Evolutionary conservation across 768 basidiomycete genomes (phyloP).

Genomic region (Phaffia australis): DNA sequence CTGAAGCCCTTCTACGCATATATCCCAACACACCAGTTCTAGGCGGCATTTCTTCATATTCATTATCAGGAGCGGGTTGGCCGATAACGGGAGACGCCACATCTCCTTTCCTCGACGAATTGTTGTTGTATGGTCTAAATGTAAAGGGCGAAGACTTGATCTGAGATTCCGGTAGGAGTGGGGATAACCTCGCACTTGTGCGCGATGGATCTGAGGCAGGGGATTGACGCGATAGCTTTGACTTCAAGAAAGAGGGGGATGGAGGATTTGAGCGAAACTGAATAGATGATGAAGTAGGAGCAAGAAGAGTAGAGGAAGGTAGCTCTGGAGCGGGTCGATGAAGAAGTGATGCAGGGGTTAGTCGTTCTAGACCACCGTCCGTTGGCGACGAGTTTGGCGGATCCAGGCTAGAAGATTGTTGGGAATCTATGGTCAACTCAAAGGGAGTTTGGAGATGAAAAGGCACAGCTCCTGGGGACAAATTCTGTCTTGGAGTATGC

Average conservation of each 20-base stretch:
- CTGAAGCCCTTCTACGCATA: neutral
- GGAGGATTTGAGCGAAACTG: neutral
- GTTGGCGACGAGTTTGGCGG: too few species aligned
- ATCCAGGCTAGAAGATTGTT: too few species aligned
- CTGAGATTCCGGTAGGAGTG: neutral
- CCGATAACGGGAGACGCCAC: constrained; percentile 6
- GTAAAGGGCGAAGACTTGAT: neutral
- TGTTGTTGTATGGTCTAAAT: neutral
- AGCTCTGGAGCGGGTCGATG: neutral
- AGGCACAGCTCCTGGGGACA: too few species aligned
- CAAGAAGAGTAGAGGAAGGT: constrained; percentile 2
- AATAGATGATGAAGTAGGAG: constrained; percentile 1
- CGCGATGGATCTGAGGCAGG: neutral
- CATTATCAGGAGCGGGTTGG: neutral
- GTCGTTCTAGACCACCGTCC: neutral
- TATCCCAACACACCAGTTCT: constrained; percentile 17
- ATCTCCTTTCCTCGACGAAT: constrained; percentile 6
- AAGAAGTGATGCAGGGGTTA: neutral
- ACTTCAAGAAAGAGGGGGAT: neutral
- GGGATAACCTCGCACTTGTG: neutral
- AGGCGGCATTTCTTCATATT: neutral
- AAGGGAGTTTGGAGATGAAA: too few species aligned
- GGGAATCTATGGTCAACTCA: too few species aligned
- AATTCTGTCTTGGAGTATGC: too few species aligned
- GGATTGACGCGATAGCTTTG: neutral